Percentiles rank a stretch among this genome's conserved stretches.
phyloP scores from a whole-genome alignment of 306 rosid genomes.

The Ormosia semicastrata region DNA sequence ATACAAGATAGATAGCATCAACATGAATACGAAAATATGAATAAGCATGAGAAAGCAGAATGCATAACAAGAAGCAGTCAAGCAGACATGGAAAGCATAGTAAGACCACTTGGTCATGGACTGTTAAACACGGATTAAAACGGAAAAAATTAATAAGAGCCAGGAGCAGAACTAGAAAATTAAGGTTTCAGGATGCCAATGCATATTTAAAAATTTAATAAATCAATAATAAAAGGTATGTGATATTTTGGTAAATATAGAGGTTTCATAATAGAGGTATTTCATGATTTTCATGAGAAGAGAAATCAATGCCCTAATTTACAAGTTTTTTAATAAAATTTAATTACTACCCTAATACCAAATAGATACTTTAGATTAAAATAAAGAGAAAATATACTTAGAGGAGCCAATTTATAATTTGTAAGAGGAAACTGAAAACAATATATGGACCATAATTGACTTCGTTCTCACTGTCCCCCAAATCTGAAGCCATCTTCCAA shows the following conservation, averaged over 20 bases:
- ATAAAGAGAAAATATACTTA: background rate
- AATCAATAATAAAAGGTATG: background rate
- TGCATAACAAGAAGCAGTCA: background rate
- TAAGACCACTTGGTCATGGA: background rate
- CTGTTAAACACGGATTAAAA: background rate
- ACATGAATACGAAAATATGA: background rate
- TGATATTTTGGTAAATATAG: background rate
- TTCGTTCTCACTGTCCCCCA: background rate
- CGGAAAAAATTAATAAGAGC: background rate
- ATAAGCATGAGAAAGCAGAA: background rate
- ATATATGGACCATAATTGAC: background rate
- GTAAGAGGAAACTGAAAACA: background rate
- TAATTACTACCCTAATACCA: background rate
- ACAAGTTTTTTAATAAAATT: background rate
- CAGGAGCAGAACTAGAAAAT: background rate
- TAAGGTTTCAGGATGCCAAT: background rate
- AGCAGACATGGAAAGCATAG: background rate
- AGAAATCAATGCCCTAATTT: background rate
- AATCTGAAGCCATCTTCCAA: background rate
- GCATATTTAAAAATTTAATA: background rate
- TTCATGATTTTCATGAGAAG: background rate
- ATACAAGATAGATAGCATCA: constrained; percentile 21
- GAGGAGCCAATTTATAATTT: background rate
- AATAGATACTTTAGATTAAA: background rate
- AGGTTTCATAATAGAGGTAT: background rate